A percentile compares a stretch with the other conserved stretches of the same genome.
Evolutionary conservation across 139 green algal genomes (phyloP).

Genomic region (Prasinococcaceae sp.): DNA sequence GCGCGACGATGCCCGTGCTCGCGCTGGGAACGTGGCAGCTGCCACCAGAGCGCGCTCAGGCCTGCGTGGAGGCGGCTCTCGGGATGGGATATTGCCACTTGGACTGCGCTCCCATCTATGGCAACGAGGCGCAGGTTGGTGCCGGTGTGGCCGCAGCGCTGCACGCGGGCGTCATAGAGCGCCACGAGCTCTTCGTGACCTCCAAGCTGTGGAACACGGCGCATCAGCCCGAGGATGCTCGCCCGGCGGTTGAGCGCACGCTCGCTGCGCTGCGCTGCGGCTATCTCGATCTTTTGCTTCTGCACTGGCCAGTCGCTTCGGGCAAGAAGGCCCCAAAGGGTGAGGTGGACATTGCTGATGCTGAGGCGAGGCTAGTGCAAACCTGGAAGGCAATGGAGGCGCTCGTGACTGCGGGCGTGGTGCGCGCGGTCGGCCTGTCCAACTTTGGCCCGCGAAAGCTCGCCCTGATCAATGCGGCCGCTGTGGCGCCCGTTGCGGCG

Average conservation of each 20-base stretch:
- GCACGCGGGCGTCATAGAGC: not conserved
- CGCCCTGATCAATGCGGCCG: not conserved
- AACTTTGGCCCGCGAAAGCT: not conserved
- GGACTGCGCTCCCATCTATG: not conserved
- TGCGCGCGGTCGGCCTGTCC: not conserved
- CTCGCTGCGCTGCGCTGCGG: not conserved
- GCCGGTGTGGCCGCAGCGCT: not conserved
- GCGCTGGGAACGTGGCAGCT: not conserved
- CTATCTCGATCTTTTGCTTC: not conserved
- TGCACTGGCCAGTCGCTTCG: not conserved
- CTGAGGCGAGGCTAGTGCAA: not conserved
- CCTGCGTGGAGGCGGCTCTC: not conserved
- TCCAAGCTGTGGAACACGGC: not conserved
- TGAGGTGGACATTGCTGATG: not conserved
- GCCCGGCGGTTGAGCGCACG: not conserved
- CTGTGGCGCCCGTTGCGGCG: not conserved
- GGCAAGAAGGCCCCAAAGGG: too few species aligned
- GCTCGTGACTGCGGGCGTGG: not conserved
- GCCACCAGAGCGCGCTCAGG: too few species aligned
- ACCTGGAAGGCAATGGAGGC: not conserved
- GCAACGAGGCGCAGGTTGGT: not conserved
- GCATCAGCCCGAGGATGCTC: not conserved
- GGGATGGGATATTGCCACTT: not conserved
- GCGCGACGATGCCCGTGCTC: not conserved
- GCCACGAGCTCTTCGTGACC: not conserved